Conservation (phyloP, 2,329 filamentous ascomycete genomes). For the Xylaria sp. region DNA sequence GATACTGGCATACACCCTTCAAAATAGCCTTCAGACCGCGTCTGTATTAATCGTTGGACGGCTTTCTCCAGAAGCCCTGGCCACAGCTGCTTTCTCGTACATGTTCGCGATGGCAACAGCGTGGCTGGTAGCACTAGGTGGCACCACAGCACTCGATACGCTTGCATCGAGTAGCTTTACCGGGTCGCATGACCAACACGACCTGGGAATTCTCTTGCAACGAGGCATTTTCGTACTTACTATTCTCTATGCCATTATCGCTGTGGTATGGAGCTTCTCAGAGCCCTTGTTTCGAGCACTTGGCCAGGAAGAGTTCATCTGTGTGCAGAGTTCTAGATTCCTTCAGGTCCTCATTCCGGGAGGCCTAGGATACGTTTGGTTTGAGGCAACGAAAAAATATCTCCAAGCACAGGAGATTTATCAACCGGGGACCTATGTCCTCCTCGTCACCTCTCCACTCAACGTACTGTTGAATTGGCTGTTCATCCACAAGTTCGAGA, state of each 20-base stretch:
- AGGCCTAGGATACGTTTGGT: slow-evolving; percentile 85
- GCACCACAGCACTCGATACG: slow-evolving; percentile 85
- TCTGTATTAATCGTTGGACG: slow-evolving; percentile 84
- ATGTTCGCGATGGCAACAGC: slow-evolving; percentile 93
- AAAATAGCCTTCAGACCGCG: slow-evolving; percentile 83
- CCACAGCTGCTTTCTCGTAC: slow-evolving; percentile 84
- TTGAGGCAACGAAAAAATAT: slow-evolving; percentile 85
- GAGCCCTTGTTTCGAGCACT: slow-evolving; percentile 75
- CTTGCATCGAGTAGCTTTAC: slow-evolving; percentile 84
- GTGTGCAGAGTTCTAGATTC: slow-evolving; percentile 74
- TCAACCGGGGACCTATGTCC: slow-evolving; percentile 79
- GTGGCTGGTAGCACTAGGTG: slow-evolving; percentile 85
- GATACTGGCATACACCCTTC: slow-evolving; percentile 82
- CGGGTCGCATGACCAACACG: slow-evolving; percentile 76
- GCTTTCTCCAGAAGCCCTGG: slow-evolving; percentile 77
- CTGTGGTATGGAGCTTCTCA: slow-evolving; percentile 74
- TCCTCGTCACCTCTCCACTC: slow-evolving; percentile 80
- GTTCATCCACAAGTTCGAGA: slow-evolving; percentile 72
- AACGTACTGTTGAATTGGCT: slow-evolving; percentile 82
- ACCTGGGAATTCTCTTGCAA: slow-evolving; percentile 80
- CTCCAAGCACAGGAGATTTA: slow-evolving; percentile 87
- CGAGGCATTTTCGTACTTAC: slow-evolving; percentile 74
- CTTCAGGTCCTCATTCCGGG: slow-evolving; percentile 77
- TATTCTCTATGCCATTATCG: slow-evolving; percentile 74
- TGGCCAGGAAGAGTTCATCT: slow-evolving; percentile 80